Base-by-base conservation (phyloP, 257 asterid species). In the Nicotiana otophora region DNA sequence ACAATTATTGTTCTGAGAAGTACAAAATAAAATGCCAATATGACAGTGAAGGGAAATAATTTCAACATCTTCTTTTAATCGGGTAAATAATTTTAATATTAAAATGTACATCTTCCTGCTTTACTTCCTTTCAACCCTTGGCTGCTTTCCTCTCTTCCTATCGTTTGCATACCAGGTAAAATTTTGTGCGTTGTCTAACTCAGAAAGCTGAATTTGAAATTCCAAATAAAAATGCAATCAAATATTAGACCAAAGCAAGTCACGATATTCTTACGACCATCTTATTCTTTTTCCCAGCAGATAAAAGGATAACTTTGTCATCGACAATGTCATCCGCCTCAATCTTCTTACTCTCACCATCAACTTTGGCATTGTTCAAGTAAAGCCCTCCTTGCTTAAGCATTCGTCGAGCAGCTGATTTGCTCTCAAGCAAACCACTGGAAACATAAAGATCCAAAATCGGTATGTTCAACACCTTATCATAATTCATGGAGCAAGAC, bases 231-330 rank as follows among this genome's bases (percentile, higher is more conserved):
- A 19, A 54, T 72, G 48, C 8, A 74, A 7, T 74, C 62, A 51
- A 74, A 15, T 48, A 26, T 51, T 42, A 62, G 58, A 33, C 36
- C 20, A 31, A 53, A 26, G 23, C 12, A 67, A 28, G 20, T 80
- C 87, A 93, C 28, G 98, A 86, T 80, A 93, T 78, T 82, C 98
- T 92, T 83, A 95, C 97, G 72, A 95, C 88, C 97, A 95, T 91
- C 90, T 92, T 95, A 82, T 92, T 95, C 94, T 95, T 95, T 94
- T 94, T 95, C 86, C 99, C 99, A 0, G 98, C 97, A 19, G 99
- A 92, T 76, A 95, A 82, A 87, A 95, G 97, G 30, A 95, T 83
- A 80, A 93, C 89, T 80, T 89, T 94, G 10, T 96, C 96, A 80
- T 91, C 98, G 19, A 95, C 87, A 82, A 95, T 92, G 85, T 95